Evolutionary conservation across 1,284 basidiomycete genomes (phyloP), one percentile per base, ranked within the genome.

Genomic region (Marasmius sp.): DNA sequence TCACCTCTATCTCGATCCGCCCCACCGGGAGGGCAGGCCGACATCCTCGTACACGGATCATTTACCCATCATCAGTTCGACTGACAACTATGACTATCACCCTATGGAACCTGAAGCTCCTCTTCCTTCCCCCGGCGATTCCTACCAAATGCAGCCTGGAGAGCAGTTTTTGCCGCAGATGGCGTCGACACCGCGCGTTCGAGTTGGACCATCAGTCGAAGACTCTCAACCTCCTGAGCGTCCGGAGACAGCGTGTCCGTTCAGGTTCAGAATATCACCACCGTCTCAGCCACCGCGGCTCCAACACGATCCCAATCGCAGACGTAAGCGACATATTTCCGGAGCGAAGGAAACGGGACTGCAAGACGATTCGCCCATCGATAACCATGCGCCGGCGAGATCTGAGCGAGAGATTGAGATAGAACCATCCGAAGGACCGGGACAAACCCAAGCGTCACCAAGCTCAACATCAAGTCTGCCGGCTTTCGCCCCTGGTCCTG

Each of bases 401-500:
- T 6, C 16, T 27, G 20, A 51, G 18, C 9, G 14, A 14, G 18
- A 2, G 4, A 45, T 14, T 11, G 33, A 33, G 38, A 18, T n/a
- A 12, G 52, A 54, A 54, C 37, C 27, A 5, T 5, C 5, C 27
- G 27, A 38, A 8, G 52, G 9, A 36, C 34, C 33, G 16, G 52
- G 49, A 39, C 39, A 61, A 12, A 38, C 27, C 34, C 37, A 37
- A 12, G 51, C 34, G 27, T 45, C 48, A 60, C 39, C 53, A n/a
- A 34, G 57, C 33, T 54, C 56, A 11, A n/a, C 33, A 6, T 12
- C 8, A 18, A 20, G 7, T n/a, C 57, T 36, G 34, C 45, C 66
- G 39, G 66, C 68, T 8, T 81, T 83, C 67, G 75, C 79, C 12
- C 79, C 80, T 14, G 77, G 75, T 45, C 75, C 78, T 3, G 81